Percentiles rank a stretch among this genome's conserved stretches.
Conservation (phyloP, 1,284 basidiomycete genomes). For the Gymnopus androsaceus region DNA sequence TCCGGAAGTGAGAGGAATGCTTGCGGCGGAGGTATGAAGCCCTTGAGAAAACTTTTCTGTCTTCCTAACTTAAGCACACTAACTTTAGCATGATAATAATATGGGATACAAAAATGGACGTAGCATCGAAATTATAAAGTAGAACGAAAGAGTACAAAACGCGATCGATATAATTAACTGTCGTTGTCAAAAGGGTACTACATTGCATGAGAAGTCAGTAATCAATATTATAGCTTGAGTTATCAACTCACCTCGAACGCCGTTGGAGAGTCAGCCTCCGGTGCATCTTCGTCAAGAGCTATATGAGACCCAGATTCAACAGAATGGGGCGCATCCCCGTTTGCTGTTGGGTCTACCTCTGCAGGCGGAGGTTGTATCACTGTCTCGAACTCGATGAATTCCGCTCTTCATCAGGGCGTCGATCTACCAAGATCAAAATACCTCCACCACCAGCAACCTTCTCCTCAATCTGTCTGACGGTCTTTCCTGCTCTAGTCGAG, state of each 20-base stretch:
- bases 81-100: too few species aligned
- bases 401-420: conserved; percentile 63
- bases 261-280: conserved; percentile 78
- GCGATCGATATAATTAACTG: conserved; percentile 37
- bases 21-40: background rate
- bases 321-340: conserved; percentile 25
- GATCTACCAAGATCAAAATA: conserved; percentile 78
- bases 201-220: conserved; percentile 21
- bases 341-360: conserved; percentile 25
- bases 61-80: too few species aligned
- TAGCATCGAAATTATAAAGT: background rate
- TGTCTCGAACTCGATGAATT: conserved; percentile 74
- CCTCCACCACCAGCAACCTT: conserved; percentile 79
- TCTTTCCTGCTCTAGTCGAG: conserved; percentile 33
- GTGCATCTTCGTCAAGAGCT: conserved; percentile 66
- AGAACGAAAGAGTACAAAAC: conserved; percentile 11
- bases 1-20: too few species aligned
- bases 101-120: background rate
- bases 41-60: background rate
- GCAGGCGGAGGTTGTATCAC: conserved; percentile 36
- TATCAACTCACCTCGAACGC: conserved; percentile 70
- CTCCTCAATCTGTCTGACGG: conserved; percentile 37
- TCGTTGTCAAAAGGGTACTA: conserved; percentile 71
- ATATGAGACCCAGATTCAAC: conserved; percentile 49
- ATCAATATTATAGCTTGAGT: conserved; percentile 9